These are phyloP conservation scores for Dactylellina leptospora DNA, from an alignment of 2,329 filamentous ascomycete species.

Conservation along the genomic window DNA sequence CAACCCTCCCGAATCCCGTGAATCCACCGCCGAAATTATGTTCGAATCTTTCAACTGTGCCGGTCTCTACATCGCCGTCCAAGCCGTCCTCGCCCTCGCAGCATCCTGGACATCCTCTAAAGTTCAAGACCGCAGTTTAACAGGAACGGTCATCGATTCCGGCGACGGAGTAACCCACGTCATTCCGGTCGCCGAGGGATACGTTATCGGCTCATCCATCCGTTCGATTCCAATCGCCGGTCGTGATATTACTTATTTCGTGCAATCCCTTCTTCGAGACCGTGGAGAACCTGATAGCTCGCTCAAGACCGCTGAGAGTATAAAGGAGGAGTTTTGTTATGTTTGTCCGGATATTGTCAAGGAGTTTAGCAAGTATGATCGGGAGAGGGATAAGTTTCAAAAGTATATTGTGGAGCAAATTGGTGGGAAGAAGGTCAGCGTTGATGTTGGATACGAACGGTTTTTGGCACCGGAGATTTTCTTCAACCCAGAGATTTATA, in stretches of 20 bases:
- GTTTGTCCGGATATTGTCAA: slow-evolving; percentile 99
- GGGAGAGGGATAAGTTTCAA: slow-evolving; percentile 87
- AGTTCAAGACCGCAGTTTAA: slow-evolving; percentile 93
- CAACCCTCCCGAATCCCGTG: slow-evolving; percentile 97
- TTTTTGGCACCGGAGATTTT: slow-evolving; percentile 99
- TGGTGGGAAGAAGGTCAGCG: slow-evolving; percentile 81
- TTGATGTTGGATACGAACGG: slow-evolving; percentile 96
- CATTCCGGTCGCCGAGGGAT: slow-evolving; percentile 97
- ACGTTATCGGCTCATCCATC: slow-evolving; percentile 98
- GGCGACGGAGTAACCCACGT: slow-evolving; percentile 99
- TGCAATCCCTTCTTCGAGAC: slow-evolving; percentile 93
- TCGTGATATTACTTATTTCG: slow-evolving; percentile 98
- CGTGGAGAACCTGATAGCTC: slow-evolving; percentile 96
- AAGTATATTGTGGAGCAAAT: slow-evolving; percentile 88
- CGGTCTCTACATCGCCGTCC: slow-evolving; percentile 97
- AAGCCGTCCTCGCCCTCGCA: slow-evolving; percentile 93
- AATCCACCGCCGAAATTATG: slow-evolving; percentile 99
- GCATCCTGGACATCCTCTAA: slow-evolving; percentile 99
- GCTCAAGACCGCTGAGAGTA: slow-evolving; percentile 94
- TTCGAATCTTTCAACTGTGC: slow-evolving; percentile 99
- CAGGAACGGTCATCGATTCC: slow-evolving; percentile 97
- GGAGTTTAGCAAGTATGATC: slow-evolving; percentile 93
- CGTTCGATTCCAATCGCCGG: slow-evolving; percentile 98
- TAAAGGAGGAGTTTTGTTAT: slow-evolving; percentile 99
- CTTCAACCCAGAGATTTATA: slow-evolving; percentile 99